phyloP scores from a whole-genome alignment of 1,284 basidiomycete species.

The Moniliophthora roreri region DNA sequence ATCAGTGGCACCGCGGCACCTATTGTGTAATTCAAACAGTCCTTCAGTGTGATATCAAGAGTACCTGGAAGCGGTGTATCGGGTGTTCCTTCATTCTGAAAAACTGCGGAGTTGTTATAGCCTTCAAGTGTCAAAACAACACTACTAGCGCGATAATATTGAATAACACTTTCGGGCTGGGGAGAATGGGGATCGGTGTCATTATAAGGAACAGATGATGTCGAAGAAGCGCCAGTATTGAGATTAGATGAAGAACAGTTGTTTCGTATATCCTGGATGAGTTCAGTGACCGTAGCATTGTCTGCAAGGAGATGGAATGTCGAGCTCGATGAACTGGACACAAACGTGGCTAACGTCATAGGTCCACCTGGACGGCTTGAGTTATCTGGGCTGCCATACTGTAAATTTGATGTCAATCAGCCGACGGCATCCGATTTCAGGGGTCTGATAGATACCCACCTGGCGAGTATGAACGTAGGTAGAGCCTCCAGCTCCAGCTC shows the following conservation, averaged over 20 bases:
- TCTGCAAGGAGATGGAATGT: constrained; percentile 14
- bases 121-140: constrained; percentile 57
- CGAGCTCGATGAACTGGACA: constrained; percentile 14
- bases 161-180: constrained; percentile 15
- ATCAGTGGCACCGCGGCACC: constrained; percentile 44
- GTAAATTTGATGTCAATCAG: not conserved
- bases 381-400: constrained; percentile 19
- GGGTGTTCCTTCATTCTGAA: constrained; percentile 39
- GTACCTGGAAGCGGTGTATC: constrained; percentile 45
- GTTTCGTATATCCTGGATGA: not conserved
- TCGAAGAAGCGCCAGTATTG: constrained; percentile 6
- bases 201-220: constrained; percentile 2
- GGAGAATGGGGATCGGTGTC: constrained; percentile 8
- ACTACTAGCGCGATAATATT: constrained; percentile 61
- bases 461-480: constrained; percentile 44
- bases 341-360: constrained; percentile 11
- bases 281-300: constrained; percentile 9
- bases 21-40: constrained; percentile 59
- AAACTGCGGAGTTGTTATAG: constrained; percentile 58
- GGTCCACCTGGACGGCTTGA: constrained; percentile 18
- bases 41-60: constrained; percentile 44
- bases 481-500: constrained; percentile 28
- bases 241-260: constrained; percentile 5
- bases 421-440: not conserved
- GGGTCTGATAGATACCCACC: constrained; percentile 26